Evolutionary conservation across 257 asterid species (phyloP).

Genomic region (Solanum medicagineum): DNA sequence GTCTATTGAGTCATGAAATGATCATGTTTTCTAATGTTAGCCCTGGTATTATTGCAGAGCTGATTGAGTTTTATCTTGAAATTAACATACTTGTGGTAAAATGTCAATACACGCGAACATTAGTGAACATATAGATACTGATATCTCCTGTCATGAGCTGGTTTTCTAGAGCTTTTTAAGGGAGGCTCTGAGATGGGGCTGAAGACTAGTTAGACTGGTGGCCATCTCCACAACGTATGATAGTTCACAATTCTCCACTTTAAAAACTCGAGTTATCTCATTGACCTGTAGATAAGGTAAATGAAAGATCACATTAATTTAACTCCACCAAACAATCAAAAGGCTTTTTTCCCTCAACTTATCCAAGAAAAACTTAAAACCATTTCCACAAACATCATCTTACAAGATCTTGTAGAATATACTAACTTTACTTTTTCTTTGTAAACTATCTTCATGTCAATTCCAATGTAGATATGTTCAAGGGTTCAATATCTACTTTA

Average conservation of each 20-base stretch:
- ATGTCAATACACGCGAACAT: neutral
- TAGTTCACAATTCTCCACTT: slow-evolving; percentile 31
- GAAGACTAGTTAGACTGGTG: slow-evolving; percentile 30
- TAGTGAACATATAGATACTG: neutral
- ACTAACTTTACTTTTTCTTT: neutral
- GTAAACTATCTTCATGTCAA: neutral
- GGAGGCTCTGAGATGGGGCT: slow-evolving; percentile 45
- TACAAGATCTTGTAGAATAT: neutral
- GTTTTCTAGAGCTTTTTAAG: slow-evolving; percentile 23
- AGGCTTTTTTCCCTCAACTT: neutral
- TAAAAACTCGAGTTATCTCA: slow-evolving; percentile 43
- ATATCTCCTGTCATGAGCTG: neutral
- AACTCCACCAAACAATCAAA: neutral
- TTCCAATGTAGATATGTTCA: neutral
- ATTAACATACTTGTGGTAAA: neutral
- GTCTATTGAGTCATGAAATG: too few relatives aligned
- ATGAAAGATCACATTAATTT: neutral
- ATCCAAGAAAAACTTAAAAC: neutral
- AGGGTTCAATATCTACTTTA: neutral
- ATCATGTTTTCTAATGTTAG: neutral
- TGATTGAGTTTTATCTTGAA: neutral
- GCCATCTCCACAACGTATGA: slow-evolving; percentile 45
- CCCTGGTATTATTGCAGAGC: neutral
- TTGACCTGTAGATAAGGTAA: slow-evolving; percentile 28
- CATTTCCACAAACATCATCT: neutral